Base-by-base conservation (phyloP, 2,329 filamentous ascomycete species). In the Diaporthe vexans region DNA sequence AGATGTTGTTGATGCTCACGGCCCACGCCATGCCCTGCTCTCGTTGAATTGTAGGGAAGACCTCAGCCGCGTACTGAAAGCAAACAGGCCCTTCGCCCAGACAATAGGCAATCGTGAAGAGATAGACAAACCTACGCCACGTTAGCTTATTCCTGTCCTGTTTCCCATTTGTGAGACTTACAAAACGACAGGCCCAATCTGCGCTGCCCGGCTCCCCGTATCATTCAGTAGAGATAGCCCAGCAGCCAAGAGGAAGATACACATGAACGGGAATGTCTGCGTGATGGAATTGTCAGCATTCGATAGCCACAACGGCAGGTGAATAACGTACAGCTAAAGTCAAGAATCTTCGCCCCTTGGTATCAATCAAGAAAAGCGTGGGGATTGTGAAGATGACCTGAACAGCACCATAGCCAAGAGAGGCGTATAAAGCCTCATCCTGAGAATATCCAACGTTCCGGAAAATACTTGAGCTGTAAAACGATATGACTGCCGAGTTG, bases 11-110 rank as follows among this genome's bases (percentile, higher is more conserved):
- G 52, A 74, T 74, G 46, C 73, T 72, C 11, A 94, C 92, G 9
- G 91, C 89, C 82, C 89, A 93, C 0, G 88, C 88, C 92, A 94
- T 94, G 73, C 92, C 92, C 33, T 94, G 87, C 79, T 94, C 92
- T 78, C 92, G 88, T 80, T 94, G 92, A 1, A 91, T 92, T 0
- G 94, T 86, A 0, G 92, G 92, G 80, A 92, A 94, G 2, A 93
- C 91, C 80, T 94, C 92, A 58, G 92, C 91, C 7, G 87, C 89
- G 82, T 94, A 94, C 0, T 90, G 90, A 79, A 92, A 94, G 0
- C 91, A 91, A 9, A 94, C 92, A 6, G 90, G 89, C 0, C 91
- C 92, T 82, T 94, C 92, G 3, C 88, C 91, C 0, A 90, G 89
- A 0, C 89, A 91, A 82, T 92, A 92, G 78, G 91, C 91, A 2